Evolutionary conservation across 352 stramenopile genomes (phyloP), one percentile per base, ranked within the genome.

Genomic region (Globisporangium viniferum): DNA sequence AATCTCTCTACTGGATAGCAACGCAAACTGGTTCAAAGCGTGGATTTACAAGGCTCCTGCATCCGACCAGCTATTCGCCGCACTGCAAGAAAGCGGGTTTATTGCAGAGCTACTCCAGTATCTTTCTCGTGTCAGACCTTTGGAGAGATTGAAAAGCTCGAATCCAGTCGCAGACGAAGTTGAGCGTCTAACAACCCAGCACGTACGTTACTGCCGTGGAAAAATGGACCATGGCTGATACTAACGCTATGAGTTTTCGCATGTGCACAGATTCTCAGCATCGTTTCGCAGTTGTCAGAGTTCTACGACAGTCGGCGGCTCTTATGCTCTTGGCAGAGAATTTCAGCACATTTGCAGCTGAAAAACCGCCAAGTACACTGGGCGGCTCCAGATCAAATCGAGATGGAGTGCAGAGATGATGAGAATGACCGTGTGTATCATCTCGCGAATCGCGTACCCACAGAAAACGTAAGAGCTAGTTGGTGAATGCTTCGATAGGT

Each of bases 1-100:
- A 4, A 2, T 92, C 5, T 67, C 67, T 1, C 58, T 80, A 15
- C 59, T 90, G 3, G 75, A 84, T 14, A 36, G 72, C 2, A 54
- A 63, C 1, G 72, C 77, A 46, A 56, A 54, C 18, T 92, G 84
- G 84, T 73, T 91, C 58, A 66, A 70, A 9, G 63, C 73, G 20
- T 92, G 84, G 84, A 35, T 82, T 14, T 61, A 77, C 3, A 87
- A 84, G 66, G 59, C 54, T 3, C 81, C 84, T 29, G 72, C 33
- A 8, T 10, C 41, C 7, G 59, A 22, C 1, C 82, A 89, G 29
- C 35, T 91, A 14, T 81, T 89, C 48, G 60, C 59, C 22, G 73
- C 72, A 49, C 29, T 75, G 5, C n/a, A 73, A 31, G 78, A 84
- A 35, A 79, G 70, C 39, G 69, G 76, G 0, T 76, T 86, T 36